A percentile compares a stretch with the other conserved stretches of the same genome.
Evolutionary conservation across 306 rosid species (phyloP).

Genomic region (Cucumis melo): DNA sequence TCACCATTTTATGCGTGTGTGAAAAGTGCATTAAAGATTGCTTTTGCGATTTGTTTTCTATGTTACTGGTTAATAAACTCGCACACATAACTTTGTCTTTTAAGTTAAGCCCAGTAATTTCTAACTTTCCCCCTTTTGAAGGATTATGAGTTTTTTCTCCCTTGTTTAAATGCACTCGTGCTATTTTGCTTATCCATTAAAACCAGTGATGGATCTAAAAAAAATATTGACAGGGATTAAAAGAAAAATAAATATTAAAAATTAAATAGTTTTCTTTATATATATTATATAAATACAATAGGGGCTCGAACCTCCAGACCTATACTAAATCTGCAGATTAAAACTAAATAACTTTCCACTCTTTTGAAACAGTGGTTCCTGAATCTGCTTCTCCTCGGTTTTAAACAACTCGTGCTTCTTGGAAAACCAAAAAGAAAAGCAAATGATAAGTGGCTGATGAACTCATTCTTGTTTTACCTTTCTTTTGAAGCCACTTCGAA

Average conservation of each 20-base stretch:
- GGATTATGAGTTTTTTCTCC: not conserved
- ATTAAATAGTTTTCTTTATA: no score
- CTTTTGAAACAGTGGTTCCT: not conserved
- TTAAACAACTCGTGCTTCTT: not conserved
- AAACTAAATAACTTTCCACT: not conserved
- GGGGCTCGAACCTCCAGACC: no score
- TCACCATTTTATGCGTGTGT: not conserved
- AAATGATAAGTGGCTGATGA: not conserved
- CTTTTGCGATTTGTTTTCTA: not conserved
- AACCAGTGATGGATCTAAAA: no score
- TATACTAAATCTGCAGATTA: no score
- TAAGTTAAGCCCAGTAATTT: not conserved
- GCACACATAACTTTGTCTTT: not conserved
- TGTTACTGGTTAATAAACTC: no score
- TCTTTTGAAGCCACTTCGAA: not conserved
- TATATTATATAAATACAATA: no score
- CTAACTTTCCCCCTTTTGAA: slow-evolving; percentile 14
- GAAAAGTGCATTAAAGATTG: not conserved
- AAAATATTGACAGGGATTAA: no score
- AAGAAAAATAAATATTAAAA: no score
- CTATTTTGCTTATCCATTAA: not conserved
- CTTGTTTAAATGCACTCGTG: not conserved
- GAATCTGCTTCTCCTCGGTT: not conserved
- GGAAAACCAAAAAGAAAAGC: not conserved
- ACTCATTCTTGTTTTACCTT: not conserved